Base-by-base conservation (phyloP, 2,329 filamentous ascomycete genomes). In the Colletotrichum sp. region DNA sequence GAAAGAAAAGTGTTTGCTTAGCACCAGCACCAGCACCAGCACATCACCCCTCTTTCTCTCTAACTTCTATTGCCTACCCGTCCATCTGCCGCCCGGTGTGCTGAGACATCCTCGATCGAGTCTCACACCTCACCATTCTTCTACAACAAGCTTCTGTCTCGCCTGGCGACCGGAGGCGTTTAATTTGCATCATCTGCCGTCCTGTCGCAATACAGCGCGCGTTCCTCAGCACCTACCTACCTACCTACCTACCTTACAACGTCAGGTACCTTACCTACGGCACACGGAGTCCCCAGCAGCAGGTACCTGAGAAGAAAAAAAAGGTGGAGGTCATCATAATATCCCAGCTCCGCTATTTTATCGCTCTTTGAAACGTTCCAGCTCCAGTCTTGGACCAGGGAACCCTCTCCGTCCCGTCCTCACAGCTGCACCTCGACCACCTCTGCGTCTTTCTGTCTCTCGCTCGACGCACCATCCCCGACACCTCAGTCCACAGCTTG, bases 281-380 rank as follows among this genome's bases (percentile, higher is more conserved):
- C 43, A 52, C 43, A 21, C 43, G 43, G 43, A 21, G n/a, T 52
- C 43, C 43, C 43, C 30, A 68, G 48, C 28, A 57, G 36, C 30
- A 36, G 48, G 26, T 26, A 34, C 43, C 43, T 52, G 14, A 26
- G 14, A 30, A 21, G 24, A 21, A 57, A 24, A 48, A 48, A 55
- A 59, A 60, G 28, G 74, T 69, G 74, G 70, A 76, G 70, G 64
- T 16, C 70, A n/a, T 65, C 71, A 76, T 69, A 76, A 69, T 75
- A 75, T 74, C 48, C 65, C 70, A 73, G 74, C 74, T 76, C 74
- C 74, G 71, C 71, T 69, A 68, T 71, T 69, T 59, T 32, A 68
- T 69, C 65, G 64, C 74, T 65, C 70, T 65, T 76, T 76, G 74
- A 76, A 76, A 76, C 74, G 71, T 60, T 60, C 73, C 74, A 69